Evolutionary conservation across 805 yeast species (phyloP).

Genomic region (Starmerella powellii): DNA sequence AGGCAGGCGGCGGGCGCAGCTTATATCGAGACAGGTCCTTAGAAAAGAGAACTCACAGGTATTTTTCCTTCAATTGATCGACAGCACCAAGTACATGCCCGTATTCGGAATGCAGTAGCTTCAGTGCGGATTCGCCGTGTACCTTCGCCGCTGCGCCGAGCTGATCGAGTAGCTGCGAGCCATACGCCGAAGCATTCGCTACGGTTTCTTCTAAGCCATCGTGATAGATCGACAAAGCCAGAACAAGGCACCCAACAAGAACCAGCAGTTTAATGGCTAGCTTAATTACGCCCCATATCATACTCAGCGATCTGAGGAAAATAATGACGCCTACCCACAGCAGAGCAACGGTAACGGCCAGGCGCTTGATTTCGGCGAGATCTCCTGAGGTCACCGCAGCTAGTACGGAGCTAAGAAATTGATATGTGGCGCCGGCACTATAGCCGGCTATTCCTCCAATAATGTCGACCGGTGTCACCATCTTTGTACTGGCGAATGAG

Average conservation of each 20-base stretch:
- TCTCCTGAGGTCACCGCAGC: conserved; percentile 16
- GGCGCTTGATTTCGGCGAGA: conserved; percentile 8
- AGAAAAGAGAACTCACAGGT: too few species aligned
- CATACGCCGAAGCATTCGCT: too few species aligned
- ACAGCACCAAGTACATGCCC: too few species aligned
- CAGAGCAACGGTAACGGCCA: conserved; percentile 20
- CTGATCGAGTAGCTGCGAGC: too few species aligned
- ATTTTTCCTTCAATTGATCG: too few species aligned
- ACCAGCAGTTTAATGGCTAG: conserved; percentile 17
- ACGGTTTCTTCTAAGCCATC: conserved; percentile 10
- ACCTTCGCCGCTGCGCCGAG: too few species aligned
- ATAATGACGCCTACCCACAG: conserved; percentile 23
- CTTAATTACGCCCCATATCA: conserved; percentile 20
- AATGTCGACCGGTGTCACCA: conserved; percentile 2
- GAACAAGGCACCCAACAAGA: conserved; percentile 9
- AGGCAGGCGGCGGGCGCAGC: too few species aligned
- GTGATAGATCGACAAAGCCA: conserved; percentile 13
- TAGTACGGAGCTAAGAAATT: conserved; percentile 8
- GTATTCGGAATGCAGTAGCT: too few species aligned
- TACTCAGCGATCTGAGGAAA: conserved; percentile 20
- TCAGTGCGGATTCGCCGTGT: too few species aligned
- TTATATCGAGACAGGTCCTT: too few species aligned
- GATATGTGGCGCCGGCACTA: conserved; percentile 8
- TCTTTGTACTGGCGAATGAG: neutral
- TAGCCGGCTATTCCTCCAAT: conserved; percentile 6